Base-by-base conservation (phyloP, 2,329 filamentous ascomycete species). In the Microcera coccophila region DNA sequence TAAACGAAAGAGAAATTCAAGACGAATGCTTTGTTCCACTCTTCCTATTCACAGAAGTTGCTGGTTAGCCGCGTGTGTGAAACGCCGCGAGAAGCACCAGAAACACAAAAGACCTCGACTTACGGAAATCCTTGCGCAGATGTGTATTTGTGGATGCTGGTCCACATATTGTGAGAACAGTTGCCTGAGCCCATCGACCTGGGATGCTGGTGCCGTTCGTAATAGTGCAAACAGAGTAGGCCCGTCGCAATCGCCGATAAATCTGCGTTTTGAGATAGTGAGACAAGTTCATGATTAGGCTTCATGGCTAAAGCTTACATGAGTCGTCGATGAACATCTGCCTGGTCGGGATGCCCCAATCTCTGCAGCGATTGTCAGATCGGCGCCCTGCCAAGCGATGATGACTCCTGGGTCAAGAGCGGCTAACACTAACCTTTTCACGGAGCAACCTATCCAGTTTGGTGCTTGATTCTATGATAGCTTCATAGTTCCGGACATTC, bases 221-320 rank as follows among this genome's bases (percentile, higher is more conserved):
- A 55, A 15, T 1, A 54, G 19, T 2, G 43, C 11, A 0, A 45
- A 8, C 3, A 54, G 35, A 14, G 22, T 47, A 0, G 18, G 1
- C 3, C 44, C 42, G 29, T 46, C 35, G 1, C 43, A 29, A 17
- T 54, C 39, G 9, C 48, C 47, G 4, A 56, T 47, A 11, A 50
- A 52, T 2, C 53, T 56, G 20, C 3, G 8, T 3, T 22, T 4
- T 17, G 15, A 28, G 24, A 16, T 19, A 12, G 17, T 44, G 1
- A 28, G 22, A 14, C 9, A 17, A 19, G 17, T 1, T 21, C 15
- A 33, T 38, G 17, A 5, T 19, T 10, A n/a, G 9, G 19, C 5
- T 11, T 3, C 35, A 3, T 28, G 4, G 8, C 11, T 16, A 3
- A 14, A n/a, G 28, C 16, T 29, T 15, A 34, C 29, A 32, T 15